Percentiles rank a stretch among this genome's conserved stretches.
phyloP scores from a whole-genome alignment of 306 rosid species.

The Rubus parviflorus region DNA sequence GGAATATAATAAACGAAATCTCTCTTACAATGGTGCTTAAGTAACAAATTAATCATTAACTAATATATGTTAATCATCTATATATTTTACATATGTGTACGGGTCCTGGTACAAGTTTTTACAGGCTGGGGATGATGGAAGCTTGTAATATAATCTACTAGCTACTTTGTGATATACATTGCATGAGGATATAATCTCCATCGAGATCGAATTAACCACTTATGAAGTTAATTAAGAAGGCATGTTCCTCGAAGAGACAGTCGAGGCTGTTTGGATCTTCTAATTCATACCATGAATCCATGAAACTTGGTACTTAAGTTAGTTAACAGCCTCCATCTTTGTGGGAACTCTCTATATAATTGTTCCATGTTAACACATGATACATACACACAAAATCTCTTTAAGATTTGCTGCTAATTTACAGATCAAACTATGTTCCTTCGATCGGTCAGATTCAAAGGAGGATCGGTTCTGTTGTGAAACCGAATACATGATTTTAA shows the following conservation, averaged over 20 bases:
- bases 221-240: constrained; percentile 7
- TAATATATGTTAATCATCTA: too few species aligned
- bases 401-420: background rate
- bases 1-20: too few species aligned
- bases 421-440: background rate
- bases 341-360: background rate
- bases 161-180: constrained; percentile 28
- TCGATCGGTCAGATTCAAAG: background rate
- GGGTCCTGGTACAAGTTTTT: constrained; percentile 12
- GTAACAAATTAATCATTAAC: too few species aligned
- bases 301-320: background rate
- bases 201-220: background rate
- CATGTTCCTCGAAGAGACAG: constrained; percentile 22
- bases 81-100: background rate
- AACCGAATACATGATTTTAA: background rate
- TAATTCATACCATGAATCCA: background rate
- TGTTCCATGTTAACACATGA: background rate
- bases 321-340: background rate
- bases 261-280: background rate
- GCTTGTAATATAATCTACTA: constrained; percentile 26
- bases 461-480: background rate
- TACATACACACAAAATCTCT: background rate
- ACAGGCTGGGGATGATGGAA: constrained; percentile 10
- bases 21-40: too few species aligned
- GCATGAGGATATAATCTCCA: constrained; percentile 28